A percentile compares a stretch with the other conserved stretches of the same genome.
Evolutionary conservation across 768 basidiomycete species (phyloP).

Genomic region (Psilocybe azurescens): DNA sequence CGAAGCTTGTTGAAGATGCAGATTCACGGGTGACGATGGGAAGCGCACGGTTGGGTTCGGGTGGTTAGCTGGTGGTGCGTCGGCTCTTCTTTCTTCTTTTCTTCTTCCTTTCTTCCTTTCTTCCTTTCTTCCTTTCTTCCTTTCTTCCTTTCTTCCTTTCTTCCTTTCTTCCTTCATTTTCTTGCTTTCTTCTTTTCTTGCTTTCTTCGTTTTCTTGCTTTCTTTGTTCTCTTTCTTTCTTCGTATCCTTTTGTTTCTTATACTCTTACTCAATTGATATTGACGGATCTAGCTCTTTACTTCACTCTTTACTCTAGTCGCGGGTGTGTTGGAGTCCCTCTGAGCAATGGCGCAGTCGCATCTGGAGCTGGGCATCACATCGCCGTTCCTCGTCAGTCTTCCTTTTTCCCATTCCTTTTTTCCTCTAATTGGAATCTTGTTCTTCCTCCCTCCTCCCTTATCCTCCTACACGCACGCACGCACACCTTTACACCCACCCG

Average conservation of each 20-base stretch:
- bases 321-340: conserved; percentile 84
- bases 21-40: conserved; percentile 69
- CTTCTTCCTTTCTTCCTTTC: background rate
- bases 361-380: conserved; percentile 77
- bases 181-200: too few relatives aligned
- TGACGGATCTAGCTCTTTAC: too few relatives aligned
- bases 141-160: too few relatives aligned
- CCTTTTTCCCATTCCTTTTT: background rate
- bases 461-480: too few relatives aligned
- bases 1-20: conserved; percentile 56
- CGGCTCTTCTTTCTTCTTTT: too few relatives aligned
- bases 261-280: too few relatives aligned
- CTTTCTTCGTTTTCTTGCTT: too few relatives aligned
- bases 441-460: too few relatives aligned
- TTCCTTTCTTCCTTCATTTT: too few relatives aligned
- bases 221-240: too few relatives aligned
- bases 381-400: conserved; percentile 76
- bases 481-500: too few relatives aligned
- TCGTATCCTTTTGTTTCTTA: too few relatives aligned
- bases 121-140: background rate
- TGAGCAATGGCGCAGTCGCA: conserved; percentile 79
- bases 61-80: conserved; percentile 85
- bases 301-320: conserved; percentile 51
- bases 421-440: background rate
- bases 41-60: conserved; percentile 90